Conservation (phyloP, 2,329 filamentous ascomycete genomes). For the Magnaporthiopsis poae region DNA sequence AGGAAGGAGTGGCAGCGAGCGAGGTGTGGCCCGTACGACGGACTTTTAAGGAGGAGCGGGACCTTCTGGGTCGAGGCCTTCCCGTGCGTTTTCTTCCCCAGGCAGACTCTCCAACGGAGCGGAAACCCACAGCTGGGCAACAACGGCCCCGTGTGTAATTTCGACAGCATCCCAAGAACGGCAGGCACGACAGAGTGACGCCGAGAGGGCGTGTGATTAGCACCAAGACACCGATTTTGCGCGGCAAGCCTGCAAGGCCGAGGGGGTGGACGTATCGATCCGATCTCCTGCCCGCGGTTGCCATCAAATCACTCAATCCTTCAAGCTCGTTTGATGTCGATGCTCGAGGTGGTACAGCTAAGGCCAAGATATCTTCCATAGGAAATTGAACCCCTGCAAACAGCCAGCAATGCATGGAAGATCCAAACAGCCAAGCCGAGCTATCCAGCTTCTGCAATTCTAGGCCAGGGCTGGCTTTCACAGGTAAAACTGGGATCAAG, state of each 20-base stretch:
- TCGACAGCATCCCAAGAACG: not conserved
- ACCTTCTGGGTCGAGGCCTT: not conserved
- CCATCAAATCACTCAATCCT: not conserved
- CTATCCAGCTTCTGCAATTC: not conserved
- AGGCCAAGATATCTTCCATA: not conserved
- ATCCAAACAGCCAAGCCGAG: not conserved
- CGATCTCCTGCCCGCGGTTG: not conserved
- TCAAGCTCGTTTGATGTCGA: not conserved
- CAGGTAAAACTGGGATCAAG: too few species aligned
- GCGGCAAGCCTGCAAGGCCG: not conserved
- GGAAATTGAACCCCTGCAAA: not conserved
- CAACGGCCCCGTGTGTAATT: not conserved
- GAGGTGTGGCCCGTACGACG: not conserved
- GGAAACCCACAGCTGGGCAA: not conserved
- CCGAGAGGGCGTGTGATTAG: conserved; percentile 5
- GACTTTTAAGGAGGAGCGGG: not conserved
- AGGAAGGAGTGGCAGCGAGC: not conserved
- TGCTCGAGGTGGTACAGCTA: not conserved
- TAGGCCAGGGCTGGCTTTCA: too few species aligned
- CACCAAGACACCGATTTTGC: conserved; percentile 1
- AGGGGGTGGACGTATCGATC: not conserved
- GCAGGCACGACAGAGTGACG: not conserved
- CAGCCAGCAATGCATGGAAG: too few species aligned
- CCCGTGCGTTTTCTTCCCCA: not conserved
- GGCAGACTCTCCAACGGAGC: not conserved